These are phyloP conservation scores for Parmelia sp. DNA, from an alignment of 495 filamentous ascomycete genomes.

Conservation along the genomic window DNA sequence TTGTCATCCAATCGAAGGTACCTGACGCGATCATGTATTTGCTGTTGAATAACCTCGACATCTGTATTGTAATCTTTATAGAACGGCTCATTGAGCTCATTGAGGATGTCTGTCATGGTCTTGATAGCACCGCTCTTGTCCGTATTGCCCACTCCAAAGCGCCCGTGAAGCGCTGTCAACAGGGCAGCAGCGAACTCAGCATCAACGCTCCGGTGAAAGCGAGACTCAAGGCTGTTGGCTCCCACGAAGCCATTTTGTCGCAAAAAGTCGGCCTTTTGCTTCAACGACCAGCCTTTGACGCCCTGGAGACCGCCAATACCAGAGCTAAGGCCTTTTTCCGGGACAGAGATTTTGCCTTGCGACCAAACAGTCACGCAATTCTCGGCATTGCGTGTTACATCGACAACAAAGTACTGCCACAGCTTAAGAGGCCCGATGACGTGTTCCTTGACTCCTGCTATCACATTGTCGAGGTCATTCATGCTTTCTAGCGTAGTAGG, in stretches of 20 bases:
- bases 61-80: constrained; percentile 90
- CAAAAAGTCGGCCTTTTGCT: constrained; percentile 56
- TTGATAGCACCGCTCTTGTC: constrained; percentile 33
- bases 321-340: constrained; percentile 38
- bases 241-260: constrained; percentile 58
- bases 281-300: constrained; percentile 48
- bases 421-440: constrained; percentile 69
- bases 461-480: constrained; percentile 74
- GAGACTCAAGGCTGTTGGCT: constrained; percentile 65
- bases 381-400: constrained; percentile 67
- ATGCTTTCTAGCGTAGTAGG: constrained; percentile 63
- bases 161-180: constrained; percentile 62
- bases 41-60: constrained; percentile 73
- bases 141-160: constrained; percentile 46
- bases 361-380: constrained; percentile 65
- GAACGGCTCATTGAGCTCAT: constrained; percentile 78
- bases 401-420: constrained; percentile 89
- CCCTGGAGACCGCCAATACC: constrained; percentile 47
- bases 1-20: constrained; percentile 87
- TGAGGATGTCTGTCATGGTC: constrained; percentile 51
- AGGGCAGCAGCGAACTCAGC: constrained; percentile 62
- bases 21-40: constrained; percentile 88
- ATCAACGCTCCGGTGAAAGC: constrained; percentile 64
- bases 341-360: constrained; percentile 44
- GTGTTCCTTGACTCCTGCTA: constrained; percentile 74